Evolutionary conservation across 1,284 basidiomycete species (phyloP), one percentile per base, ranked within the genome.

Genomic region (Peniophora sp.): DNA sequence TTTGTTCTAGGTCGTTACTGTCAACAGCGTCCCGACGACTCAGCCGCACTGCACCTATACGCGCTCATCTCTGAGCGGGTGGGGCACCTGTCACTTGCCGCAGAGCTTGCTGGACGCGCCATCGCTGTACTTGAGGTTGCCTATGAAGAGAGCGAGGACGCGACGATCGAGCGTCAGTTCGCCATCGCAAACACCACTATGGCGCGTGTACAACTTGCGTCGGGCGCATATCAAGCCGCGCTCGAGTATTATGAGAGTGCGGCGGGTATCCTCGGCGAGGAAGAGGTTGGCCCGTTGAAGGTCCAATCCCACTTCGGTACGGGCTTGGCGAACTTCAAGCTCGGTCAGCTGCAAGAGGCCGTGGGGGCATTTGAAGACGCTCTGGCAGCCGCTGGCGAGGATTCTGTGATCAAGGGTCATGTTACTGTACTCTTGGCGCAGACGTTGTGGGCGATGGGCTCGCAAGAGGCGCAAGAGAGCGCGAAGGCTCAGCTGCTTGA

Each of bases 131-230:
- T 99, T 20, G 97, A 99, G 66, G 76, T 83, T 2, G 75, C 81
- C 25, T 99, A 97, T 65, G 97, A 99, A 65, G 81, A 85, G 49
- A 80, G 79, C 1, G 97, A 99, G 63, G 86, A 89, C 48, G 62
- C 81, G 0, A 68, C 74, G 17, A 79, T 91, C 16, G 96, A 97
- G 64, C 69, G 75, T 23, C 82, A 81, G 54, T 99, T 89, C 63
- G 82, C 82, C 6, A 80, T 94, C 27, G 91, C 94, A 0, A 88
- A 93, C 54, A 71, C 79, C 34, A 97, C 92, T 55, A 70, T 94
- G 6, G 97, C 86, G 0, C 79, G 97, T 16, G 67, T 97, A 22
- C 75, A 80, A 11, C 70, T 97, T 10, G 73, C 84, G 0, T 62
- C 73, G 0, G 69, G 72, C 2, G 75, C 88, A 46, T 82, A 83